Base-by-base conservation (phyloP, 176 grass and related monocot species). In the Oryza brachyantha region DNA sequence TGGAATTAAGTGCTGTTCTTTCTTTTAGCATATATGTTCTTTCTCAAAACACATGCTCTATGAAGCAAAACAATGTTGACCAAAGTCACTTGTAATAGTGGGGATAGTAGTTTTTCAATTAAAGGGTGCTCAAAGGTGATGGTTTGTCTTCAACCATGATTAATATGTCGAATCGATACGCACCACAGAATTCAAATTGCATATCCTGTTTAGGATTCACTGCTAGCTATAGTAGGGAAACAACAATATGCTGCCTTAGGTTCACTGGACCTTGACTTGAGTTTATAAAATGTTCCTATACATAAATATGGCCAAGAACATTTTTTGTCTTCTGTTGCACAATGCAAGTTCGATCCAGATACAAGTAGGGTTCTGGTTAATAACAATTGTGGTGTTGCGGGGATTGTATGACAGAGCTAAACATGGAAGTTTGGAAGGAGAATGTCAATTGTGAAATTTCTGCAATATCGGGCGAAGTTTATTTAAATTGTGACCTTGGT, bases 1-100 rank as follows among this genome's bases (percentile, higher is more conserved):
- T 29, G 4, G 13, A 61, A 74, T 40, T 13, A 43, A 4, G 5
- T 9, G 16, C 10, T 40, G 46, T 32, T 38, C 37, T 79, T 70
- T 40, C 22, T 41, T 5, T 69, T 26, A 0, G 28, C 10, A 12
- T 17, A 77, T 42, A 66, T 65, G n/a, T 35, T 74, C 0, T 65
- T 82, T 65, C 38, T 61, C 13, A 21, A 62, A 70, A 68, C 39
- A 22, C 38, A 62, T 72, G n/a, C 29, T 78, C 42, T 27, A 52
- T 24, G 43, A 35, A 9, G 32, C 31, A 54, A 25, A 65, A 29
- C 24, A 55, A 4, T 65, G 19, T 50, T 39, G 22, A 73, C 41
- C 22, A 43, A 83, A 37, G 3, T 42, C 13, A 68, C 28, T 45
- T 37, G 26, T 34, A 41, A 48, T 22, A 61, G 45, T 41, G 25